Evolutionary conservation across 192 early-diverging fungal species (phyloP), one percentile per base, ranked within the genome.

Genomic region (Ambispora gerdemannii): DNA sequence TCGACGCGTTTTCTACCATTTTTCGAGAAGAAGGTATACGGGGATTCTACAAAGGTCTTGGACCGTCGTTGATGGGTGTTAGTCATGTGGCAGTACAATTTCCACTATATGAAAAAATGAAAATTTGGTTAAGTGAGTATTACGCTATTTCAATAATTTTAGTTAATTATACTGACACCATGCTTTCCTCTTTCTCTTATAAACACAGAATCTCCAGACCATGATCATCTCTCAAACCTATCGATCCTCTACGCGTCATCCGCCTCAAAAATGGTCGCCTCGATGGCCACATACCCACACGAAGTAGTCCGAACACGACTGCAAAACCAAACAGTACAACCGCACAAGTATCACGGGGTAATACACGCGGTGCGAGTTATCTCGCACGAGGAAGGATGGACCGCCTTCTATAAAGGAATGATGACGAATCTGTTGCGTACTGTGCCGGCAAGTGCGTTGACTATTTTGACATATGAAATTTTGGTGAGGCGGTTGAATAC

Each of bases 71-170:
- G 64, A 81, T 98, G 76, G 96, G 96, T 36, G 91, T 95, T 33
- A 89, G 84, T 32, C 96, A 98, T 76, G 94, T 95, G 1, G 92
- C 92, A 3, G 83, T 98, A 30, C 94, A 95, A 78, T 98, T 98
- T 72, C 96, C 96, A 33, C 80, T 98, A 36, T 98, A 98, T 79
- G 96, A 98, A 80, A 82, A 87, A 63, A 76, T 98, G 36, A 96
- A 96, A 77, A 32, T 77, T 34, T 79, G 78, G 78, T 71, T 88
- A 4, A 76, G 81, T 82, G 81, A 77, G 81, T 75, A 24, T 36
- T 31, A 3, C 47, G 15, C n/a, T n/a, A n/a, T n/a, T n/a, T n/a
- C n/a, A n/a, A n/a, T n/a, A n/a, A n/a, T n/a, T n/a, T n/a, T n/a
- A n/a, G n/a, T n/a, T n/a, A n/a, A n/a, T n/a, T n/a, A n/a, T n/a